A percentile compares a stretch with the other conserved stretches of the same genome.
phyloP scores from a whole-genome alignment of 352 stramenopile species.

The Pythium pyrilobum region DNA sequence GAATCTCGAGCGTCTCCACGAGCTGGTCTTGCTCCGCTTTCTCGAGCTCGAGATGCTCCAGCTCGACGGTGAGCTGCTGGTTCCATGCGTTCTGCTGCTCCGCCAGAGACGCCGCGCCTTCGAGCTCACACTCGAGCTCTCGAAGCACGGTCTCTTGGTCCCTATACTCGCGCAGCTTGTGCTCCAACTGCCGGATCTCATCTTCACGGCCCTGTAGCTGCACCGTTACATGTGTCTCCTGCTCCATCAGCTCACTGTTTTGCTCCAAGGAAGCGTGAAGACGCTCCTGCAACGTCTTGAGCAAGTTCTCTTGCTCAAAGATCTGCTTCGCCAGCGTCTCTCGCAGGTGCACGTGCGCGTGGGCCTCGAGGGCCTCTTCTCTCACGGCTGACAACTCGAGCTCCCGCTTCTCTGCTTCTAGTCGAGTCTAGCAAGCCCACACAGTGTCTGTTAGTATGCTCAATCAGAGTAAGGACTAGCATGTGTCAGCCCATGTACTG shows the following conservation, averaged over 20 bases:
- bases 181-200: neutral
- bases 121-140: conserved; percentile 19
- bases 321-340: conserved; percentile 32
- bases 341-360: conserved; percentile 20
- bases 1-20: conserved; percentile 8
- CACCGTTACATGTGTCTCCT: conserved; percentile 22
- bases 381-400: conserved; percentile 12
- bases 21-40: conserved; percentile 18
- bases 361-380: conserved; percentile 8
- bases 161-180: neutral
- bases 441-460: too few species aligned
- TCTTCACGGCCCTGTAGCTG: conserved; percentile 6
- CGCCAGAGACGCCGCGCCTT: conserved; percentile 13
- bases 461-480: too few species aligned
- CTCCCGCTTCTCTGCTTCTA: conserved; percentile 13
- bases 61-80: conserved; percentile 15
- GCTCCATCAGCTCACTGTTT: conserved; percentile 25
- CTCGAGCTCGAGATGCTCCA: conserved; percentile 13
- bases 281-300: conserved; percentile 23
- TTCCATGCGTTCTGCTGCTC: conserved; percentile 27
- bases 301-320: conserved; percentile 28
- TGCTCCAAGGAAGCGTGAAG: conserved; percentile 28
- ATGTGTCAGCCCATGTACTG: neutral
- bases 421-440: conserved; percentile 4
- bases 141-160: conserved; percentile 6